Evolutionary conservation across 2,329 filamentous ascomycete species (phyloP), one percentile per base, ranked within the genome.

Genomic region (Sporothrix pseudoabietina): DNA sequence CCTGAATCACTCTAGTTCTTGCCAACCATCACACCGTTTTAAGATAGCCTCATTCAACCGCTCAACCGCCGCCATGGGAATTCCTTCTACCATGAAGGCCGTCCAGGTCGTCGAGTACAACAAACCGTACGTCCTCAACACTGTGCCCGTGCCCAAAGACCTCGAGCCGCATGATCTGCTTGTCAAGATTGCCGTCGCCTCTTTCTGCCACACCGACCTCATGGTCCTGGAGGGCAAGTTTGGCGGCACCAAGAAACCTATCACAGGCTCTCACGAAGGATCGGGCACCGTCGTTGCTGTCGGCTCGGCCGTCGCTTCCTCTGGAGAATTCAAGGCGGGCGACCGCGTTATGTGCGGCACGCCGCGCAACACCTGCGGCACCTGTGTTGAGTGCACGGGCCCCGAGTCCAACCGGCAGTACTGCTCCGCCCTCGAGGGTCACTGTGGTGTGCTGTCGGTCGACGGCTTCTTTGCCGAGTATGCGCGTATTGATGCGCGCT

Each of bases 121-220:
- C 57, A 26, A 54, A 44, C 69, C 69, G n/a, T 65, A 71, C 22
- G 39, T 39, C 41, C 16, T 71, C 57, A 71, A 41, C 69, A 71
- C 69, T 26, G 69, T 71, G 5, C 26, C 87, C 7, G 83, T 85
- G 0, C 87, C 87, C 9, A 78, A 79, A 9, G 72, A 79, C 19
- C 84, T 89, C 19, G 79, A 80, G 4, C 82, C 85, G 0, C 77
- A 86, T 75, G 88, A 90, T 75, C 80, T 91, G n/a, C 84, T 90
- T 49, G 82, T 90, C 77, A 88, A 88, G 78, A 82, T 89, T 70
- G 87, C 86, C 72, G 87, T 87, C 19, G 88, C 87, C 10, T 88
- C 87, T 0, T 84, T 89, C 77, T 90, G 88, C 81, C 88, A 91
- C 81, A 90, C 89, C 0, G 88, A 90, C 80, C 79, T 80, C 74